Evolutionary conservation across 192 early-diverging fungal species (phyloP), one percentile per base, ranked within the genome.

Genomic region (Podila horticola): DNA sequence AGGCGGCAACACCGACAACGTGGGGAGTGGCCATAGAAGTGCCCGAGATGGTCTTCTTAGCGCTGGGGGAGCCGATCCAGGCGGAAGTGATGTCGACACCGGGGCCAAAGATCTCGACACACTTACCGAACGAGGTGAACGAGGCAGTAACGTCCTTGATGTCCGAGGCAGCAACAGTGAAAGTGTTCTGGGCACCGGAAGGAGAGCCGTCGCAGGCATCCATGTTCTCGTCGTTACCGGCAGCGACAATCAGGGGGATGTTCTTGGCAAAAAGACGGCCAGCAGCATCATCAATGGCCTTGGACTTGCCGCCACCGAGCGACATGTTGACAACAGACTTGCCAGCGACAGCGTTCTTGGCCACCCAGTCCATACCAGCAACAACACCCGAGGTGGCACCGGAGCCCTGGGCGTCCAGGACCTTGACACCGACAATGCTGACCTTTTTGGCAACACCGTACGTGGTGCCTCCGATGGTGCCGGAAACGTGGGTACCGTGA

Each of bases 401-500:
- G 24, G 69, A 68, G 34, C 92, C 92, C 30, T 60, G 1, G 28
- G 70, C 83, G 72, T 86, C 84, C 48, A 93, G 74, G 22, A 92
- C 90, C 70, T 92, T 89, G 38, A 93, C 87, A 48, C 81, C 84
- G 36, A 89, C 77, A 33, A 93, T 33, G 15, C 52, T 84, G 15
- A 82, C 92, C 50, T 83, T 79, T 69, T 91, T 93, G 52, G 92
- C 92, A 50, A 93, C 89, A 64, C 92, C 92, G 72, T 86, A 92
- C 22, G 69, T 86, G 26, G 68, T 82, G 20, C 76, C 84, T 22
- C 73, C 88, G 58, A 91, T 88, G 50, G 76, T 87, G 3, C 85
- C 88, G 17, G 90, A 66, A 19, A 90, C 88, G 73, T 91, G 87
- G 15, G 90, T 91, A 45, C 90, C 88, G 66, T 89, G 86, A 9